Conservation (phyloP, 768 basidiomycete species). For the Sporobolomyces phaffii region DNA sequence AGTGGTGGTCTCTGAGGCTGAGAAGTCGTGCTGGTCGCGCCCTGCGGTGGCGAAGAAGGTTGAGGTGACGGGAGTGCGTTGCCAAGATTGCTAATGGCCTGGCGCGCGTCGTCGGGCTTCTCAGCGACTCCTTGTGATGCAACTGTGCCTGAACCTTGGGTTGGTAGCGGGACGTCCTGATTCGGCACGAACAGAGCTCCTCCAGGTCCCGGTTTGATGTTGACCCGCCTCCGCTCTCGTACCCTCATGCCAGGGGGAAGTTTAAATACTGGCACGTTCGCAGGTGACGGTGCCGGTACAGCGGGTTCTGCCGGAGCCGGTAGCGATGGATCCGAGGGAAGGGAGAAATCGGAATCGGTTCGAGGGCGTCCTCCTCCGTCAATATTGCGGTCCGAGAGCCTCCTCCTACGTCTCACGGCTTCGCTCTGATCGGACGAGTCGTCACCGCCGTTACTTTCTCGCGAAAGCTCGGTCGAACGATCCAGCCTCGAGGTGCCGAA, state of each 20-base stretch:
- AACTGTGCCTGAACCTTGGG: too few species aligned
- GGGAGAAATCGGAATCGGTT: background rate
- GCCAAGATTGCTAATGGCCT: too few species aligned
- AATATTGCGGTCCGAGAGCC: background rate
- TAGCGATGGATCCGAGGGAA: background rate
- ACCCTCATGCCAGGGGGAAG: slow-evolving; percentile 13
- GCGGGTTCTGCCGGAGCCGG: background rate
- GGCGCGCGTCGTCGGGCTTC: too few species aligned
- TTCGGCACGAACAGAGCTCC: background rate
- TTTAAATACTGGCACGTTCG: slow-evolving; percentile 2
- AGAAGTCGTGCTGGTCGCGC: background rate
- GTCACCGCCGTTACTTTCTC: background rate
- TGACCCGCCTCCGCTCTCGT: slow-evolving; percentile 34
- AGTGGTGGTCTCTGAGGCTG: background rate
- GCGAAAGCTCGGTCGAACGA: background rate
- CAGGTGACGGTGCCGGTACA: background rate
- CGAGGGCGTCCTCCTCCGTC: background rate
- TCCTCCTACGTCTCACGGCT: background rate
- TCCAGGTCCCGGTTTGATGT: slow-evolving; percentile 15
- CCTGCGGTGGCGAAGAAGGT: too few species aligned
- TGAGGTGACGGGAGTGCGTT: too few species aligned
- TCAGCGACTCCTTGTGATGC: too few species aligned
- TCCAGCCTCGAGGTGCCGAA: slow-evolving; percentile 9
- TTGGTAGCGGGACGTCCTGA: too few species aligned
- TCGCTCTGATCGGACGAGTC: slow-evolving; percentile 14